These are phyloP conservation scores for Ascosphaera aggregata DNA, from an alignment of 2,329 filamentous ascomycete genomes.

Conservation along the genomic window DNA sequence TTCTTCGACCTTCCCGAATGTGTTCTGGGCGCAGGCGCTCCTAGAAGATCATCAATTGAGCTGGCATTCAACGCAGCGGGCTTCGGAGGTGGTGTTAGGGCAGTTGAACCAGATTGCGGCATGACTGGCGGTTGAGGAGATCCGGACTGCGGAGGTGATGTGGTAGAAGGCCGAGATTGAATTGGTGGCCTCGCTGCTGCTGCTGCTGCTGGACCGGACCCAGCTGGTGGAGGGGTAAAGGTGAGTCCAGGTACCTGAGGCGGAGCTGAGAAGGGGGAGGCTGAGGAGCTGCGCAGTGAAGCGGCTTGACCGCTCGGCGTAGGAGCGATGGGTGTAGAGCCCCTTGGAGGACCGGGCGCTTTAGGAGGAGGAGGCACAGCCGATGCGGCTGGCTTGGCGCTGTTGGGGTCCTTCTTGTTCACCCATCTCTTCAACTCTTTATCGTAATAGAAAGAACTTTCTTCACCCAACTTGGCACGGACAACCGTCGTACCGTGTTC, in stretches of 20 bases:
- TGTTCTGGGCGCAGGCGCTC: conserved; percentile 44
- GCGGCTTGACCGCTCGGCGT: conserved; percentile 20
- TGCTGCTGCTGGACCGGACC: neutral
- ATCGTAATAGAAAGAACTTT: conserved; percentile 84
- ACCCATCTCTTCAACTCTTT: conserved; percentile 95
- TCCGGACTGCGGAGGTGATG: conserved; percentile 4
- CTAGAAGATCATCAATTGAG: conserved; percentile 79
- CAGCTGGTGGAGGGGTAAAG: conserved; percentile 2
- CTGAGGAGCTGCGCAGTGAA: conserved; percentile 15
- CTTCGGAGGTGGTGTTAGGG: conserved; percentile 44
- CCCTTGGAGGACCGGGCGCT: conserved; percentile 10
- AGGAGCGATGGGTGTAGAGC: neutral
- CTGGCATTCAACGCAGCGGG: conserved; percentile 57
- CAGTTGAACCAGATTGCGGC: conserved; percentile 18
- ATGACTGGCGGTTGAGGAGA: conserved; percentile 9
- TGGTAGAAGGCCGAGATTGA: conserved; percentile 1
- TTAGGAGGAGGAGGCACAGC: conserved; percentile 63
- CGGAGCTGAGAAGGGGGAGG: conserved; percentile 6
- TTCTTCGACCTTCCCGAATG: conserved; percentile 43
- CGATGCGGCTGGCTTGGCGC: conserved; percentile 31
- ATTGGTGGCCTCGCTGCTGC: conserved; percentile 1
- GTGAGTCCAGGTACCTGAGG: conserved; percentile 4
- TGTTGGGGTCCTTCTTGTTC: conserved; percentile 66
- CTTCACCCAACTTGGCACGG: conserved; percentile 72
- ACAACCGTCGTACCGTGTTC: conserved; percentile 33